Evolutionary conservation across 768 basidiomycete species (phyloP), one percentile per base, ranked within the genome.

Genomic region (Rhizopogon vesiculosus): DNA sequence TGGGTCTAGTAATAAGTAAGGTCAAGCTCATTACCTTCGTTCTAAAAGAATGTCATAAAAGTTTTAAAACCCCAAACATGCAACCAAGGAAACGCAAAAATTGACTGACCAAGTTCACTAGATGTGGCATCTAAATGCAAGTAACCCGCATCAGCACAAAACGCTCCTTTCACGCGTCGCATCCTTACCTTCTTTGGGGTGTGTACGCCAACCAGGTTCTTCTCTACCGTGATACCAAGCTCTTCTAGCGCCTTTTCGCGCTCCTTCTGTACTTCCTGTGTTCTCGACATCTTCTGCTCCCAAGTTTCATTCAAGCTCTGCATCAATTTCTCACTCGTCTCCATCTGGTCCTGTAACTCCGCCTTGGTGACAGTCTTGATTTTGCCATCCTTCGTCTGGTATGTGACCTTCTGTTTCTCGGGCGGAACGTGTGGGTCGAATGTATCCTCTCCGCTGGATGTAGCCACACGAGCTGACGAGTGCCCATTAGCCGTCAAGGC

Each of bases 221-320:
- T 98, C 74, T 98, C 96, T 57, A 99, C 93, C 41, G 91, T 91
- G 72, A 99, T 98, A 38, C 97, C 97, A 59, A 99, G 76, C 73
- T 97, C 96, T 73, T 99, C 97, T 46, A 99, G 73, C 9, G 97
- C 97, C 78, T 93, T 89, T 78, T 99, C 97, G 59, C 97, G 84
- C 73, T 98, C 95, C 66, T 89, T 91, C 77, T 98, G 95, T 31
- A 98, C 91, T 71, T 92, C 89, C 68, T 93, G 89, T 18, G 96
- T 98, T 67, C 92, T 82, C 64, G 76, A 74, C 78, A 98, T 75
- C 76, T 96, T 95, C 73, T 98, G 78, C 72, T 99, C 94, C 95
- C 94, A 98, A 6, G 93, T 97, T 75, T 96, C 89, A 65, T 95
- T 95, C 66, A 95, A 72, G 64, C 86, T 80, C 71, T 94, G 82